phyloP scores from a whole-genome alignment of 192 early-diverging fungal species.

The Backusella westeae region DNA sequence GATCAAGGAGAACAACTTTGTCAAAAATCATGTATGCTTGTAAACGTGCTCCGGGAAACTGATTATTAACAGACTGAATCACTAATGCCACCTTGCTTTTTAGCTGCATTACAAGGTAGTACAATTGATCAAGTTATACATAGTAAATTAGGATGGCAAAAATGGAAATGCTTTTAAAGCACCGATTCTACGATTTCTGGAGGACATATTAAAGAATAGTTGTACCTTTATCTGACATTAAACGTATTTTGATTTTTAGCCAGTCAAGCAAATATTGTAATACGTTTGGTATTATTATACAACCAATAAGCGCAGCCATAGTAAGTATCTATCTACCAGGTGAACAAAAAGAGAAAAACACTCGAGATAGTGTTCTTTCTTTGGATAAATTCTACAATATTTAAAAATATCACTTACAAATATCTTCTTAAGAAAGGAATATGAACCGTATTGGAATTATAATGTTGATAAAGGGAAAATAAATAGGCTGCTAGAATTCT shows the following conservation, averaged over 20 bases:
- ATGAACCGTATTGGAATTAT: background rate
- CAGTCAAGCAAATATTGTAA: constrained; percentile 7
- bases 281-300: background rate
- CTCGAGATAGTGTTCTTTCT: background rate
- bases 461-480: background rate
- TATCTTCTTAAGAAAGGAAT: background rate
- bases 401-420: background rate
- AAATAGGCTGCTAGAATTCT: background rate
- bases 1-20: background rate
- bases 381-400: background rate
- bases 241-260: background rate
- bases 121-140: constrained; percentile 10
- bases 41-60: background rate
- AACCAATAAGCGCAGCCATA: background rate
- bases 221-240: constrained; percentile 8
- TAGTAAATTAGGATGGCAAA: background rate
- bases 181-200: background rate
- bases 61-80: background rate
- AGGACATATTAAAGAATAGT: background rate
- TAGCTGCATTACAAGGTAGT: background rate
- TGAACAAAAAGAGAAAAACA: background rate
- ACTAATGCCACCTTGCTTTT: background rate
- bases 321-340: background rate
- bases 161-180: background rate
- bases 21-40: background rate